Percentiles rank a stretch among this genome's conserved stretches.
Conservation (phyloP, 2,329 filamentous ascomycete genomes). For the Fusarium domesticum region DNA sequence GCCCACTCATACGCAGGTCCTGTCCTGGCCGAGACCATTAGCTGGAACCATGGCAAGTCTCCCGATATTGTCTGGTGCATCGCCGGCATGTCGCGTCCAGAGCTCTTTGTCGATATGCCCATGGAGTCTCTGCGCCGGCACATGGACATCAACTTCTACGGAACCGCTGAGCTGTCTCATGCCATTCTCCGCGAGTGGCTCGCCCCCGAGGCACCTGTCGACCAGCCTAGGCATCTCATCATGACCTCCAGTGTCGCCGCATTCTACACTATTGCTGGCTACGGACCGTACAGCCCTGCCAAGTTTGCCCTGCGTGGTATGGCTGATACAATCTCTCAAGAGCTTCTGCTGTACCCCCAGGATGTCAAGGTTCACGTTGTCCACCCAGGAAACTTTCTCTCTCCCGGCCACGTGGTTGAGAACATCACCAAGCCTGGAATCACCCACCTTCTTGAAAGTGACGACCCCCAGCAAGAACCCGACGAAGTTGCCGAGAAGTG, state of each 20-base stretch:
- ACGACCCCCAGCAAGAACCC: slow-evolving; percentile 76
- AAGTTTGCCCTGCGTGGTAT: slow-evolving; percentile 84
- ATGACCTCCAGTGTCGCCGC: slow-evolving; percentile 78
- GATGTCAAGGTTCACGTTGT: slow-evolving; percentile 79
- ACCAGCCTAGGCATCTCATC: slow-evolving; percentile 71
- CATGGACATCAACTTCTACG: slow-evolving; percentile 94
- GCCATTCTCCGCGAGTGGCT: slow-evolving; percentile 76
- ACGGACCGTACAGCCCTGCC: slow-evolving; percentile 75
- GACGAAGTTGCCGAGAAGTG: slow-evolving; percentile 70
- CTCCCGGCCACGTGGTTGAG: slow-evolving; percentile 72
- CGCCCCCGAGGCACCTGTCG: slow-evolving; percentile 42
- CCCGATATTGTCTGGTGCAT: slow-evolving; percentile 92
- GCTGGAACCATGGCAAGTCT: slow-evolving; percentile 71
- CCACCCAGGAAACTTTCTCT: slow-evolving; percentile 78
- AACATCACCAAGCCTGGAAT: slow-evolving; percentile 76
- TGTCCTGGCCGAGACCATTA: slow-evolving; percentile 67
- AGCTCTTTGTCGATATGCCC: slow-evolving; percentile 73
- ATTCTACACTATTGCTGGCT: slow-evolving; percentile 76
- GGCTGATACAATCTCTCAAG: slow-evolving; percentile 78
- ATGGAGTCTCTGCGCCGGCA: slow-evolving; percentile 66
- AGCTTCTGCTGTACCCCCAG: slow-evolving; percentile 82
- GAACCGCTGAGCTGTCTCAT: slow-evolving; percentile 80
- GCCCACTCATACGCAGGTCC: slow-evolving; percentile 64
- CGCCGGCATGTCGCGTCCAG: slow-evolving; percentile 71
- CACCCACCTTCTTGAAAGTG: slow-evolving; percentile 74